A percentile compares a stretch with the other conserved stretches of the same genome.
Conservation (phyloP, 441 rosid genomes). For the Populus tomentosa region DNA sequence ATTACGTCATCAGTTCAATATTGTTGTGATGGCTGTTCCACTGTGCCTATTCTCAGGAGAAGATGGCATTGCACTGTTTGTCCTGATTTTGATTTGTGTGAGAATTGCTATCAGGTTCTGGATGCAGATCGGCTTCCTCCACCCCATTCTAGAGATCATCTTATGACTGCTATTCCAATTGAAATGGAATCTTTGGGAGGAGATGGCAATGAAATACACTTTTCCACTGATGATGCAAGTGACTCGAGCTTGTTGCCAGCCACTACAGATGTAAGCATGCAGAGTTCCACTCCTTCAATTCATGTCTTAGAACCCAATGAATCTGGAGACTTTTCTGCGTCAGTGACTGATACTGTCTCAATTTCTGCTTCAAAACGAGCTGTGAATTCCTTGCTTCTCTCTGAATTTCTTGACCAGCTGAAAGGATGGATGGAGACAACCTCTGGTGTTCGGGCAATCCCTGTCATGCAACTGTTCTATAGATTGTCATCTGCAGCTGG, state of each 20-base stretch:
- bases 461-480: constrained; percentile 97
- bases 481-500: constrained; percentile 97
- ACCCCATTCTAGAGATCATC: constrained; percentile 98
- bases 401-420: constrained; percentile 91
- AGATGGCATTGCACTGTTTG: constrained; percentile 99
- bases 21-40: constrained; percentile 99
- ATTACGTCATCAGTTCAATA: constrained; percentile 97
- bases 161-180: constrained; percentile 96
- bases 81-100: constrained; percentile 99
- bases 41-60: constrained; percentile 93
- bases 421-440: constrained; percentile 97
- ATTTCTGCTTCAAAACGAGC: constrained; percentile 98
- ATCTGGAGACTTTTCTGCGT: constrained; percentile 81
- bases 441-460: constrained; percentile 89
- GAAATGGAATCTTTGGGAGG: constrained; percentile 93
- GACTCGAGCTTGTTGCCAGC: constrained; percentile 57
- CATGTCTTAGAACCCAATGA: constrained; percentile 91
- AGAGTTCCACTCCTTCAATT: constrained; percentile 83
- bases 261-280: constrained; percentile 43
- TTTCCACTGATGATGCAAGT: constrained; percentile 69
- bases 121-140: constrained; percentile 91
- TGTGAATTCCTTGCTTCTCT: constrained; percentile 91
- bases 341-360: constrained; percentile 73
- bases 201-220: constrained; percentile 82
- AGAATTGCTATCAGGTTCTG: constrained; percentile 91